These are phyloP conservation scores for Gillenia trifoliata DNA, from an alignment of 306 rosid genomes.

Conservation along the genomic window DNA sequence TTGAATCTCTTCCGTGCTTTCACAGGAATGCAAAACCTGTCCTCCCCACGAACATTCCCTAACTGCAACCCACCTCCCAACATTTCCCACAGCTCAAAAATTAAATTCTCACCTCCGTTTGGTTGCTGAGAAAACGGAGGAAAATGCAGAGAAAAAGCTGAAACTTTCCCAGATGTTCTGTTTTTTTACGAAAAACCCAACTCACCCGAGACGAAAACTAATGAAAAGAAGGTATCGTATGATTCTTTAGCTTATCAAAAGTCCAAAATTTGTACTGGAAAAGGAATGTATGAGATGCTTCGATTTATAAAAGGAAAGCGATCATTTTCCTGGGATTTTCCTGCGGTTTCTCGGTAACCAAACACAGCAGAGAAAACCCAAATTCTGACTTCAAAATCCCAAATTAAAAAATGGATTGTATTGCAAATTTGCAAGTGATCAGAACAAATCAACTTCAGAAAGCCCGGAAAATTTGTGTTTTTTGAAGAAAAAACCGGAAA, in stretches of 20 bases:
- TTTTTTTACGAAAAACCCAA: constrained; percentile 4
- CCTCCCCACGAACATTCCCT: constrained; percentile 53
- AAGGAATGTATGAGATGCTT: not conserved
- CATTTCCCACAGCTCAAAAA: constrained; percentile 44
- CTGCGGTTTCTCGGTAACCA: constrained; percentile 21
- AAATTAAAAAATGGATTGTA: not conserved
- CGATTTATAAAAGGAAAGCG: not conserved
- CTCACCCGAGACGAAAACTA: not conserved
- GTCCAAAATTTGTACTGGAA: not conserved
- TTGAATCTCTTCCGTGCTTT: constrained; percentile 55
- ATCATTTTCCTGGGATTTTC: not conserved
- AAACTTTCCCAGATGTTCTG: not conserved
- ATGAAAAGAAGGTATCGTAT: not conserved
- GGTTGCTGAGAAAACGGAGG: constrained; percentile 24
- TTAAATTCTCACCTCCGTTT: constrained; percentile 9
- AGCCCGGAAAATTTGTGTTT: constrained; percentile 9
- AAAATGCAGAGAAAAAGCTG: not conserved
- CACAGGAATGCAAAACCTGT: constrained; percentile 60
- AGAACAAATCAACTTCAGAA: constrained; percentile 20
- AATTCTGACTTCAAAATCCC: not conserved
- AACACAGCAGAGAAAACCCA: constrained; percentile 18
- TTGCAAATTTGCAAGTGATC: constrained; percentile 20
- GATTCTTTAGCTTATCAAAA: not conserved
- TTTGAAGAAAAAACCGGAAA: constrained; percentile 17
- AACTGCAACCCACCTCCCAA: constrained; percentile 52